phyloP scores from a whole-genome alignment of 352 stramenopile genomes.

The Aphanomyces cochlioides region DNA sequence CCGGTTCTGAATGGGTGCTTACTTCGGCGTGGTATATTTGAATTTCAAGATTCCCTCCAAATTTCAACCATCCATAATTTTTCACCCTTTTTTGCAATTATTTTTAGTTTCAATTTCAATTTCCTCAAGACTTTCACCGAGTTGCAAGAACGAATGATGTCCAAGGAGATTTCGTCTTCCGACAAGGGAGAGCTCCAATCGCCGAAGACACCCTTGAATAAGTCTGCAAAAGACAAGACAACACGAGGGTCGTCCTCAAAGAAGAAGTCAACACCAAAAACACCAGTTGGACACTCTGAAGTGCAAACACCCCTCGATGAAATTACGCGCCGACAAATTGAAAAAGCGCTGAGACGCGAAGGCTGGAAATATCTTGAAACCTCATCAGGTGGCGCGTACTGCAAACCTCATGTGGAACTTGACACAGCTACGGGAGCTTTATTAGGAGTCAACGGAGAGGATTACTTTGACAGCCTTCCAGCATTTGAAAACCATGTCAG shows the following conservation, averaged over 20 bases:
- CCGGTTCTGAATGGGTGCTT: no score
- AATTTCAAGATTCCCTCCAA: no score
- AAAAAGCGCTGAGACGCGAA: not conserved
- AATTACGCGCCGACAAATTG: conserved; percentile 3
- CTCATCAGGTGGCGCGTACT: conserved; percentile 3
- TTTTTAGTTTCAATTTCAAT: no score
- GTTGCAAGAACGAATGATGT: no score
- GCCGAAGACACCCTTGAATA: not conserved
- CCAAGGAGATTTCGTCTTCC: no score
- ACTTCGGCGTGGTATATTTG: no score
- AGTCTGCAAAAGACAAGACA: not conserved
- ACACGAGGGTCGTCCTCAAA: not conserved
- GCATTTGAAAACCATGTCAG: conserved; percentile 5
- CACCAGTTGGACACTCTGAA: not conserved
- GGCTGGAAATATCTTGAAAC: conserved; percentile 17
- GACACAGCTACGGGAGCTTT: not conserved
- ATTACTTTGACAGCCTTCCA: conserved; percentile 4
- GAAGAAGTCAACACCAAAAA: not conserved
- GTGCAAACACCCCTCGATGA: not conserved
- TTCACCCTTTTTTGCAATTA: no score
- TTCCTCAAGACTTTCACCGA: no score
- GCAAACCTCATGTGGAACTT: not conserved
- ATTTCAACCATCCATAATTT: no score
- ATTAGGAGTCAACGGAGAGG: not conserved
- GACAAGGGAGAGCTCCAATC: no score